Evolutionary conservation across 2,329 filamentous ascomycete species (phyloP).

Genomic region (Colletotrichum cordylinicola): DNA sequence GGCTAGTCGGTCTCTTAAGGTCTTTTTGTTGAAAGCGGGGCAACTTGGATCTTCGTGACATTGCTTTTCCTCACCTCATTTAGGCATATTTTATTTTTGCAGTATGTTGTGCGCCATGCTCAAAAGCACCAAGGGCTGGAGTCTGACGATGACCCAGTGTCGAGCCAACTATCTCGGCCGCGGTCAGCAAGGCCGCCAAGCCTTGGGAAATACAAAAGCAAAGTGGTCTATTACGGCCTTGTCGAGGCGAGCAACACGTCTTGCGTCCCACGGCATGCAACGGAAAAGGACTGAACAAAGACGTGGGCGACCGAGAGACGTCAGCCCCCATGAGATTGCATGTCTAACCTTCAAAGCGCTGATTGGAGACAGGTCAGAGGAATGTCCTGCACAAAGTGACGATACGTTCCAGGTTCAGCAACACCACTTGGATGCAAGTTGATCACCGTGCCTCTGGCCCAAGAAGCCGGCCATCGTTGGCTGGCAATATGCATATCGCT

Average conservation of each 20-base stretch:
- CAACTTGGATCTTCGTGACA: neutral
- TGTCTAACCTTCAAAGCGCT: neutral
- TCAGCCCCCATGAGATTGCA: neutral
- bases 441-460: neutral
- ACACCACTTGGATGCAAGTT: neutral
- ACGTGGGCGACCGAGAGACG: neutral
- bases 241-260: neutral
- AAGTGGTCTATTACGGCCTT: neutral
- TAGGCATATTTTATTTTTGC: neutral
- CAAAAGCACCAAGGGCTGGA: neutral
- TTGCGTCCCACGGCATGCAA: neutral
- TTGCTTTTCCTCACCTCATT: neutral
- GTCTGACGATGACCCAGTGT: neutral
- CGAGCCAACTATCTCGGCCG: neutral
- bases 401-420: neutral
- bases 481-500: neutral
- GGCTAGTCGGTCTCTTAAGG: neutral
- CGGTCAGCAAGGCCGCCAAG: neutral
- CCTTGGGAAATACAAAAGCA: neutral
- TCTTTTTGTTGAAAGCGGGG: neutral
- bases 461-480: neutral
- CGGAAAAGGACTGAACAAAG: neutral
- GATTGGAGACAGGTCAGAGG: neutral
- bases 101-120: neutral
- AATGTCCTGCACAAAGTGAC: neutral